Conservation (phyloP, 1,284 basidiomycete species). For the Mycena citricolor region DNA sequence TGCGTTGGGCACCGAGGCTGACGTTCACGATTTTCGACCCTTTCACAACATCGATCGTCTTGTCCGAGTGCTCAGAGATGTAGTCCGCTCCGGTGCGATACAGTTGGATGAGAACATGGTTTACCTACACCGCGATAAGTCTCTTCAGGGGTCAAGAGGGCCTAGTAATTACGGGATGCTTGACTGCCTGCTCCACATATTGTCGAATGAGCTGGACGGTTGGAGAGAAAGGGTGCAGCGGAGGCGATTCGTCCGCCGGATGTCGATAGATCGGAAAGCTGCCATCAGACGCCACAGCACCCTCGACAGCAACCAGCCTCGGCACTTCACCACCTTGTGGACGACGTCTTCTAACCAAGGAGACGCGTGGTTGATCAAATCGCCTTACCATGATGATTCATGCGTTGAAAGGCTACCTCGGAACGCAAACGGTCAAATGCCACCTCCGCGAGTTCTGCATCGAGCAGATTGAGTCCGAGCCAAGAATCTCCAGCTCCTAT, state of each 20-base stretch:
- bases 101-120: conserved; percentile 76
- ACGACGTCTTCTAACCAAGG: not conserved
- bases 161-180: conserved; percentile 19
- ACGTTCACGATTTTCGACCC: conserved; percentile 75
- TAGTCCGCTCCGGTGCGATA: conserved; percentile 75
- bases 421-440: conserved; percentile 56
- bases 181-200: conserved; percentile 51
- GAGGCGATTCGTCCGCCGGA: conserved; percentile 72
- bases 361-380: not conserved
- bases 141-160: conserved; percentile 47
- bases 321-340: conserved; percentile 71
- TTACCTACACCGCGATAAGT: too few species aligned
- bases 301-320: conserved; percentile 70
- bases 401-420: conserved; percentile 69
- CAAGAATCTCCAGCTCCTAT: conserved; percentile 63
- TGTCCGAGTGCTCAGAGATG: conserved; percentile 81
- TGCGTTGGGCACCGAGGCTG: conserved; percentile 69
- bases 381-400: conserved; percentile 75
- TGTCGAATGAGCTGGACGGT: conserved; percentile 63
- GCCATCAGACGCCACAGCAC: conserved; percentile 57
- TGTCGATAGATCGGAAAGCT: conserved; percentile 77
- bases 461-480: conserved; percentile 54
- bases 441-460: conserved; percentile 46
- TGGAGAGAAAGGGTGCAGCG: conserved; percentile 60
- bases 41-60: conserved; percentile 72